These are phyloP conservation scores for Golubevia pallescens DNA, from an alignment of 1,284 basidiomycete genomes.

Conservation along the genomic window DNA sequence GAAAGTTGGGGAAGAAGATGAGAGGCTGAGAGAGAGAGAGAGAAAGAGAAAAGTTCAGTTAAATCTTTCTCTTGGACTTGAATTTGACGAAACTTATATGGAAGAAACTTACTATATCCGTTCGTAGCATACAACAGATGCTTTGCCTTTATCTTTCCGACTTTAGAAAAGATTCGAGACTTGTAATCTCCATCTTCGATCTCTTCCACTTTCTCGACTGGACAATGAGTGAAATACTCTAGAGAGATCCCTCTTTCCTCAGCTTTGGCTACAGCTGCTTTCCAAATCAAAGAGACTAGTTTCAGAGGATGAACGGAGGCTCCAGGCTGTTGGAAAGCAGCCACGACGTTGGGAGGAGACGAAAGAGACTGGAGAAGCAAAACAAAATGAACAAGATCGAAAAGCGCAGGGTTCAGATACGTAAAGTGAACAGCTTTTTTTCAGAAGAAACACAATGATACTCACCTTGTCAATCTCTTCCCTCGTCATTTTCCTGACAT, in stretches of 20 bases:
- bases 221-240: constrained; percentile 17
- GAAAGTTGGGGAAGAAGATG: constrained; percentile 31
- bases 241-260: constrained; percentile 11
- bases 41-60: background rate
- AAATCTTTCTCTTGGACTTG: too few relatives aligned
- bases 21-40: constrained; percentile 6
- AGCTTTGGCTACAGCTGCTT: constrained; percentile 9
- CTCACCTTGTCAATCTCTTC: constrained; percentile 19
- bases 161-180: background rate
- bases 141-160: constrained; percentile 9
- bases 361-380: constrained; percentile 13
- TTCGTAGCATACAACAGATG: constrained; percentile 42
- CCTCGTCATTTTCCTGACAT: constrained; percentile 18
- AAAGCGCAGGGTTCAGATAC: too few relatives aligned
- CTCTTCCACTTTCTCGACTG: constrained; percentile 12
- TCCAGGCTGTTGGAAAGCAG: constrained; percentile 35
- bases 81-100: too few relatives aligned
- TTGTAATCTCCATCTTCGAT: background rate
- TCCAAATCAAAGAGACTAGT: constrained; percentile 23
- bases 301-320: constrained; percentile 30
- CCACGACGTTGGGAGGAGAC: constrained; percentile 11
- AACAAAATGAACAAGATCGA: background rate
- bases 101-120: constrained; percentile 18
- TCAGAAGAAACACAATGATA: background rate
- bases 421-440: too few relatives aligned